These are phyloP conservation scores for Funneliformis mosseae DNA, from an alignment of 192 early-diverging fungal genomes.

Conservation along the genomic window DNA sequence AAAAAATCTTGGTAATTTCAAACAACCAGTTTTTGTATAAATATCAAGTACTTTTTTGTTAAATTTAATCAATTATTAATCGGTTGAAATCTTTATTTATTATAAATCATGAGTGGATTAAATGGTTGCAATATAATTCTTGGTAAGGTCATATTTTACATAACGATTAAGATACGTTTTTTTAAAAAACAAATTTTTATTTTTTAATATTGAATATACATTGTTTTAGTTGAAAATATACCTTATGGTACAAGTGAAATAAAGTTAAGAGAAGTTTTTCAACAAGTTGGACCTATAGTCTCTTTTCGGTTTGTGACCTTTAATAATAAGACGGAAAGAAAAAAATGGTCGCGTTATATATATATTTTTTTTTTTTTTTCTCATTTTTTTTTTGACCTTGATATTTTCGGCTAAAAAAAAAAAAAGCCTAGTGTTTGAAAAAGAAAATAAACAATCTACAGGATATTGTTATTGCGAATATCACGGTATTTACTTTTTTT, in stretches of 20 bases:
- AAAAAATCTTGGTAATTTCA: no score
- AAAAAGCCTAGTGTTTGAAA: constrained; percentile 84
- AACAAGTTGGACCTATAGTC: not conserved
- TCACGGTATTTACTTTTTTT: constrained; percentile 55
- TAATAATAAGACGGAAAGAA: not conserved
- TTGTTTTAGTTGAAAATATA: constrained; percentile 2
- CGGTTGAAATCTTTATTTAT: not conserved
- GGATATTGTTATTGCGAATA: constrained; percentile 98
- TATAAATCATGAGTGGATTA: not conserved
- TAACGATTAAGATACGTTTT: no score
- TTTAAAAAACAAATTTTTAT: no score
- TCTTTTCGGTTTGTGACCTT: not conserved
- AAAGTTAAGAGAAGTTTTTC: not conserved
- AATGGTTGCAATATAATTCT: not conserved
- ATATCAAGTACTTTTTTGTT: no score
- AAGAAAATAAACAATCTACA: constrained; percentile 81
- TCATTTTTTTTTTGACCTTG: no score
- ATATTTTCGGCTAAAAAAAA: no score
- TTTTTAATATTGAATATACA: no score
- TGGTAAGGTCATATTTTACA: not conserved
- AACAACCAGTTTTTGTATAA: no score
- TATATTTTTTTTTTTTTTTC: not conserved
- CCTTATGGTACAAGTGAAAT: not conserved
- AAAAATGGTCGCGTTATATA: not conserved
- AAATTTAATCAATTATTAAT: not conserved